Percentiles rank a stretch among this genome's conserved stretches.
phyloP scores from a whole-genome alignment of 148 eudicot species.

The Chenopodium berlandieri region DNA sequence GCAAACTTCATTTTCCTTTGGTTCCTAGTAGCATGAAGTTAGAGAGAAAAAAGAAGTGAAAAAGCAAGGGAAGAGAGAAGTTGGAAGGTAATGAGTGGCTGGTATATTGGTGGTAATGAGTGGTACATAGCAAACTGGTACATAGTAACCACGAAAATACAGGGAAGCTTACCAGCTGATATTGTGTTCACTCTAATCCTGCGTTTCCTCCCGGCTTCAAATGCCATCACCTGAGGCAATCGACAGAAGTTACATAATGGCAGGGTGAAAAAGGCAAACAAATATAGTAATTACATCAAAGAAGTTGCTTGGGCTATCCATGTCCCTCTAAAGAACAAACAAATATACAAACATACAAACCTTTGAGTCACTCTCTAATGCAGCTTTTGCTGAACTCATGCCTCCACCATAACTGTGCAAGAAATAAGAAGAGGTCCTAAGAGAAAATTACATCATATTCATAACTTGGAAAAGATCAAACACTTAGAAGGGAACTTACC shows the following conservation, averaged over 20 bases:
- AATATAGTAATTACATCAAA: neutral
- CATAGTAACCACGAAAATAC: neutral
- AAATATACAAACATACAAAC: slow-evolving; percentile 34
- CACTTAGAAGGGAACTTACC: slow-evolving; percentile 41
- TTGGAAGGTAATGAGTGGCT: neutral
- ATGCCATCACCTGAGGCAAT: slow-evolving; percentile 70
- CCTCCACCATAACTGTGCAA: slow-evolving; percentile 86
- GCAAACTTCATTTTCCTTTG: neutral
- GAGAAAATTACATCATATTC: slow-evolving; percentile 2
- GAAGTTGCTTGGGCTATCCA: neutral
- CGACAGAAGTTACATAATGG: neutral
- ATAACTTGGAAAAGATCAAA: neutral
- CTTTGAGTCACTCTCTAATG: slow-evolving; percentile 91
- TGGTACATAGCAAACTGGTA: neutral
- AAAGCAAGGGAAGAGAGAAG: neutral
- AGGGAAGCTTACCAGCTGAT: slow-evolving; percentile 68
- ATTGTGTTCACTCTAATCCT: slow-evolving; percentile 86
- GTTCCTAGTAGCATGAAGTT: too few species aligned
- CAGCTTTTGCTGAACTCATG: slow-evolving; percentile 98
- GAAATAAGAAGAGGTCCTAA: slow-evolving; percentile 5
- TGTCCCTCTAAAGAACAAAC: neutral
- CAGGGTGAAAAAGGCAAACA: neutral
- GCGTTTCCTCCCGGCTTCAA: slow-evolving; percentile 91
- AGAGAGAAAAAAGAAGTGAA: neutral
- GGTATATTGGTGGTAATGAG: neutral